Evolutionary conservation across 2,329 filamentous ascomycete genomes (phyloP), one percentile per base, ranked within the genome.

Genomic region (Pyricularia sp.): DNA sequence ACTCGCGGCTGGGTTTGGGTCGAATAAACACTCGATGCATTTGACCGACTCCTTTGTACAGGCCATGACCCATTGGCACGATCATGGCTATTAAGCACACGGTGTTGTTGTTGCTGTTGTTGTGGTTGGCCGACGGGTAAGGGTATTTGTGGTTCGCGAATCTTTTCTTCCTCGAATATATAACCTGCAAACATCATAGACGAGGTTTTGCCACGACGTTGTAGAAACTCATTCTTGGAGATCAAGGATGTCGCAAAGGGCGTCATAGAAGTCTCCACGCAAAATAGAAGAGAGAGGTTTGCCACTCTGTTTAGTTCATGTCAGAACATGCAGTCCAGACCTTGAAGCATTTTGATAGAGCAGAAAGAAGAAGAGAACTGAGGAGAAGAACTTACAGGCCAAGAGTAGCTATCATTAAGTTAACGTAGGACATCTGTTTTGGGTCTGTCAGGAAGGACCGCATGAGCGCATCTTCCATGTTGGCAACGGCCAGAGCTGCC

Each of bases 391-490:
- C 73, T 72, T 74, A 79, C 77, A 78, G 70, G 7, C 76, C 76
- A 63, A 74, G 71, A 12, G 72, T 70, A 36, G 76, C 77, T n/a
- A 77, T 64, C n/a, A 76, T 58, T 33, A 78, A 65, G 65, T 77
- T 72, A 17, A 78, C 68, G 67, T 76, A 75, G 5, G 76, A 74
- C 31, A 75, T 71, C 70, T 69, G 78, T 72, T 66, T 68, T 26
- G 67, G 63, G 23, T 68, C 67, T 33, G 33, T 33, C 0, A 77
- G 71, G 26, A 30, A 69, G 73, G 70, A 1, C 72, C 73, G 5
- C 68, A 67, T 9, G 70, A 67, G 6, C 65, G 71, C 3, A 67
- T 61, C 5, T 69, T 69, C 64, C 1, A 69, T 55, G 23, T 71
- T 74, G 9, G 73, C 71, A 14, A 77, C 74, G 69, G 76, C 70